Base-by-base conservation (phyloP, 352 stramenopile genomes). In the Phytophthora idaei region DNA sequence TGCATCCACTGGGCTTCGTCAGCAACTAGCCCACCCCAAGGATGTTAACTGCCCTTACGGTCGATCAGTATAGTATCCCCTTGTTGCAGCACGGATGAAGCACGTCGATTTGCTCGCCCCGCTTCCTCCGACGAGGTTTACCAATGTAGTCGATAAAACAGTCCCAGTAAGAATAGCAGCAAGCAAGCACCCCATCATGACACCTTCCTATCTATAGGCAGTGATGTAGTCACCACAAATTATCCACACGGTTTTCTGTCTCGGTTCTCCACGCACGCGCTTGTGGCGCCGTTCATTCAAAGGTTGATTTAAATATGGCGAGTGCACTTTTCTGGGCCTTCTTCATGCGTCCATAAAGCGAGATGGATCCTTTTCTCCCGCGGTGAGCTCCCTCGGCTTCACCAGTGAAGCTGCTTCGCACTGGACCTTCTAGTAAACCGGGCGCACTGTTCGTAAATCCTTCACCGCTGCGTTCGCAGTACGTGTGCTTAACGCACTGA, bases 281-380 rank as follows among this genome's bases (percentile, higher is more conserved):
- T 21, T 21, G 17, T 45, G 42, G 29, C 37, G 25, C 39, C 28
- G 66, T 66, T 90, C 78, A 92, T 69, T 92, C 84, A 64, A 93
- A 93, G 14, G 83, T 91, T 37, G 82, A 83, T 65, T 90, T 90
- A 78, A 93, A 90, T 74, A 93, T 93, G 53, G 85, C 83, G 42
- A 91, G 78, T 29, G 83, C 85, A 65, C 74, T 93, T 71, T 90
- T 90, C 68, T 90, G 82, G 31, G 80, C 83, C 55, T 91, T 90
- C 65, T 93, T 93, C 85, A 93, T 93, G 29, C 83, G 83, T 39
- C 85, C 83, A 58, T 93, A 93, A 27, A 93, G 71, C 42, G 85
- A 90, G 21, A 62, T 78, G 5, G 65, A 71, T n/a, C 73, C 73
- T 57, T 81, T 81, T 58, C 71, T 76, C 31, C 59, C 73, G 32